Base-by-base conservation (phyloP, 139 green algal genomes). In the Asterochloris erici region DNA sequence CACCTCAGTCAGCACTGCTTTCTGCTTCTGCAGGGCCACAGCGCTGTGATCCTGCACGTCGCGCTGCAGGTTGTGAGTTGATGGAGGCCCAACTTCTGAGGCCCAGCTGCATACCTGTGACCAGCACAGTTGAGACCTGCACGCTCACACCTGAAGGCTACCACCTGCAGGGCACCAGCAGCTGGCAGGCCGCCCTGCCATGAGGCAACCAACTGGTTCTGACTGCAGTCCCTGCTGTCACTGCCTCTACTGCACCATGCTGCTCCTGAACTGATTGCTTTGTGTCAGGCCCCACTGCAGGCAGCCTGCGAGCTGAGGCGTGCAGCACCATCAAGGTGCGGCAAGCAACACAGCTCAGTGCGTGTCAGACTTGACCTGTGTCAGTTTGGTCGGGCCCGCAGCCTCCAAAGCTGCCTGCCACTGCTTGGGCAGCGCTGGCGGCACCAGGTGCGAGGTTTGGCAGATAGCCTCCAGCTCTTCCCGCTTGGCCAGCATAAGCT, bases 401-500 rank as follows among this genome's bases (percentile, higher is more conserved):
- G 47, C 28, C n/a, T 63, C 61, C 16, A 81, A 19, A 63, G 77
- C 77, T 23, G 62, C 77, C 47, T 81, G 61, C 61, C 47, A 81
- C 63, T 63, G 61, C 10, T 63, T 23, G 15, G 77, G 77, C 60
- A 74, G 28, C 26, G 74, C 78, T 16, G 90, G 90, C 17, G 85
- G 82, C 11, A 71, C 76, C 38, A 92, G 82, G 77, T 89, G 90
- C 2, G 78, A 86, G 74, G 83, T 83, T 28, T 84, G 77, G 74
- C 90, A 93, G 68, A 90, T 71, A n/a, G 77, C 78, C 73, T 85
- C 77, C 75, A 93, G 83, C 83, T 92, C 86, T 60, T 60, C 68
- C 24, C 61, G 84, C 77, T 90, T 91, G 81, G 79, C 47, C 63
- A 87, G 71, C 47, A 88, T 81, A 54, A 92, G 82, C 74, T 91